A percentile compares a stretch with the other conserved stretches of the same genome.
These are phyloP conservation scores for Jacaranda copaia DNA, from an alignment of 257 asterid genomes.

Conservation along the genomic window DNA sequence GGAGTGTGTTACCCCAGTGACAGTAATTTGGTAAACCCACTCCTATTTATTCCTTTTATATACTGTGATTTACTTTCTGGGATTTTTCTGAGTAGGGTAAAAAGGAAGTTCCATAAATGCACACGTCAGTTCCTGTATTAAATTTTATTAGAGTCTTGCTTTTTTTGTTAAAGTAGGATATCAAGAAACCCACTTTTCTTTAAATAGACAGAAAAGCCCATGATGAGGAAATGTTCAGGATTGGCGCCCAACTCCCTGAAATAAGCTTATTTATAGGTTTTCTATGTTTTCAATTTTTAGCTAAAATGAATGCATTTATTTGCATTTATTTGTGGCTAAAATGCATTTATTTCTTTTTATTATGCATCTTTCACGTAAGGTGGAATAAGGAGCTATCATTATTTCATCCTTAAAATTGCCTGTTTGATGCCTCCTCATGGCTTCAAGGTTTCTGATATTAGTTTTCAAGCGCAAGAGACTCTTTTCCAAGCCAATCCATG, in stretches of 20 bases:
- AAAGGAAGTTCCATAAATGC: conserved; percentile 27
- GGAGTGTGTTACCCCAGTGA: conserved; percentile 6
- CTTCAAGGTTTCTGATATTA: background rate
- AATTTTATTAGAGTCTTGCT: background rate
- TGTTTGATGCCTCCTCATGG: background rate
- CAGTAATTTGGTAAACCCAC: conserved; percentile 21
- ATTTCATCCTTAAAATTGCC: conserved; percentile 2
- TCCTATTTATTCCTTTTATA: conserved; percentile 16
- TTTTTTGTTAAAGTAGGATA: background rate
- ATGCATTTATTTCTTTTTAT: background rate
- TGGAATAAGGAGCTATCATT: background rate
- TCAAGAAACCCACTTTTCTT: conserved; percentile 2
- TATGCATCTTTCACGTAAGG: background rate
- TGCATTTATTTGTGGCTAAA: no score
- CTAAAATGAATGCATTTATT: background rate
- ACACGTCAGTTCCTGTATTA: conserved; percentile 9
- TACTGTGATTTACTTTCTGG: background rate
- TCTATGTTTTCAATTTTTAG: background rate
- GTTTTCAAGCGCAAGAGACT: background rate
- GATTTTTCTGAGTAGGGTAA: background rate
- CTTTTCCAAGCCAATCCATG: background rate
- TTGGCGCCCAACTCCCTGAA: conserved; percentile 26
- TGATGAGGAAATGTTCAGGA: conserved; percentile 13
- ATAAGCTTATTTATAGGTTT: background rate
- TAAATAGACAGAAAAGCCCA: background rate